These are phyloP conservation scores for Fusarium metavorans DNA, from an alignment of 2,329 filamentous ascomycete genomes.

Conservation along the genomic window DNA sequence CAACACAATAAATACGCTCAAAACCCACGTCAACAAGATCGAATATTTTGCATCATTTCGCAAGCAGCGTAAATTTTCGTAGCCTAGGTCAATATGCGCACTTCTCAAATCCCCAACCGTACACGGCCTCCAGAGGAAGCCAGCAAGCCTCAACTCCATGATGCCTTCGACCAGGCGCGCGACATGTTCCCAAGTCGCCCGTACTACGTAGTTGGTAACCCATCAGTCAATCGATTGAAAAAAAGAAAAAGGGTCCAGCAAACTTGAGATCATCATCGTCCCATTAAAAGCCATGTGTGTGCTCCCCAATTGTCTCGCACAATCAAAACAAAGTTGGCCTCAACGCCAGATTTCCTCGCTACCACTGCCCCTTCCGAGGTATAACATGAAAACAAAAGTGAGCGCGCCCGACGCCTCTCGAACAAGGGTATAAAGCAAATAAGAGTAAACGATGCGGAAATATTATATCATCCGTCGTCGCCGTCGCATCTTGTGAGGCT, in stretches of 20 bases:
- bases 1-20: background rate
- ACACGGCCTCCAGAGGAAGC: background rate
- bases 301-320: conserved; percentile 18
- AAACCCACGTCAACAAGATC: conserved; percentile 1
- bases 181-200: background rate
- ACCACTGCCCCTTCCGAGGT: conserved; percentile 36
- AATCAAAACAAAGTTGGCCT: conserved; percentile 32
- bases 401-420: conserved; percentile 38
- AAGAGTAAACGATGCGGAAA: conserved; percentile 39
- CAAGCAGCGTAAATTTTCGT: conserved; percentile 43
- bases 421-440: conserved; percentile 47
- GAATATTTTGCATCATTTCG: conserved; percentile 39
- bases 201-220: background rate
- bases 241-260: background rate
- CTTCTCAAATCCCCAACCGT: background rate
- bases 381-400: conserved; percentile 43
- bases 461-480: conserved; percentile 20
- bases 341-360: conserved; percentile 40
- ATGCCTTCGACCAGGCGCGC: background rate
- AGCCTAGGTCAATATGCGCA: conserved; percentile 11
- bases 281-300: conserved; percentile 31
- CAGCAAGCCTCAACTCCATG: background rate
- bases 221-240: background rate
- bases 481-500: conserved; percentile 6
- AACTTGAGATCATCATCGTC: conserved; percentile 15